Evolutionary conservation across 441 rosid species (phyloP), one percentile per base, ranked within the genome.

Genomic region (Syzygium syzygioides): DNA sequence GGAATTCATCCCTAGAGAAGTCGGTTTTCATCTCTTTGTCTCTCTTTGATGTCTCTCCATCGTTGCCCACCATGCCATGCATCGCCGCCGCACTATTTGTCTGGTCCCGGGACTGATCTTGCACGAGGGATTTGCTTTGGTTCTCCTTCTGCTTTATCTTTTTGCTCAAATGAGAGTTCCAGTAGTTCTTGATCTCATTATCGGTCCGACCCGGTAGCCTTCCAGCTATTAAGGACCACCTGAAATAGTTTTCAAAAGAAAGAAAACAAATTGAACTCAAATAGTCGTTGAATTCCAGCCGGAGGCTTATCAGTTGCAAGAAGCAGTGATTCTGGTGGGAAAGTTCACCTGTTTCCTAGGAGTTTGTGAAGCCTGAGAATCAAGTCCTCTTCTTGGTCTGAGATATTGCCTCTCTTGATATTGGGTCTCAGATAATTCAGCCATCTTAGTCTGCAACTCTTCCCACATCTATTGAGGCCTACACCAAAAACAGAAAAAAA

Each of bases 371-470:
- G 95, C 90, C 95, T 93, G 41, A 92, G 91, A 17, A 93, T 92
- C 90, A 92, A 88, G 87, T 94, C 95, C 89, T 94, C 94, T 92
- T 92, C 94, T 90, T 91, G 94, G 85, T 92, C 93, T 85, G 94
- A 92, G 60, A 92, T 94, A 86, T 91, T 90, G 86, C 93, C 94
- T 90, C 93, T 92, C 87, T 94, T 92, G 89, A 93, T 94, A 32
- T 94, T 92, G 30, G 94, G 94, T 88, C 93, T 92, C 34, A 93
- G 92, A 88, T 94, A 94, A 89, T 93, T 93, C 92, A 94, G 90
- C 94, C 95, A 94, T 90, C 95, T 91, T 64, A 94, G 83, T 55
- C 94, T 89, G 90, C 94, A 93, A 56, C 94, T 93, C 90, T 94
- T 94, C 20, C 94, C 94, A 87, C 94, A 89, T 89, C 93, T 90